Evolutionary conservation across 805 yeast species (phyloP), one percentile per base, ranked within the genome.

Genomic region (Lachancea dasiensis): DNA sequence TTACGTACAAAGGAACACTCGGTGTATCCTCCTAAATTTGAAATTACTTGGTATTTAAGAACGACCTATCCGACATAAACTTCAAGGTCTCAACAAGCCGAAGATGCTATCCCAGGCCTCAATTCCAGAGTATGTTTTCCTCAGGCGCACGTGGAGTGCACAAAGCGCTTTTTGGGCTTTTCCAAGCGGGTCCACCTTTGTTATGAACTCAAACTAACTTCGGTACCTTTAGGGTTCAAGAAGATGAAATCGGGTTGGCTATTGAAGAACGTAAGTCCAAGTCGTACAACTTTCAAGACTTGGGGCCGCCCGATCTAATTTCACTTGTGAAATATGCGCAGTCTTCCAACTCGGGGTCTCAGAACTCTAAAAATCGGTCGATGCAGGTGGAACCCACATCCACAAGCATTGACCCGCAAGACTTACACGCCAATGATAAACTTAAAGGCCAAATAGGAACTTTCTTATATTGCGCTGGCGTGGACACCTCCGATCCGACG

Each of bases 401-500:
- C 37, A 21, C 36, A 2, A 22, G 23, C 22, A 41, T 23, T n/a
- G 31, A 29, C 15, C 34, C 46, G 6, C 33, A 39, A 4, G 48
- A 39, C 27, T 36, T 56, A 41, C 61, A 50, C 52, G 54, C 52
- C 13, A 50, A 38, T 34, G 64, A 55, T 51, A 61, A 67, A 48
- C 65, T 68, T 64, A 67, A 65, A 43, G 65, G 69, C 27, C 76
- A 69, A 34, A 60, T 78, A n/a, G 84, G 86, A 7, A 81, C 92
- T 2, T 83, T 73, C 55, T 65, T 83, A 32, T 83, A 84, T 58
- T 78, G 75, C 48, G 73, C 85, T 0, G 95, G 95, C 5, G 70
- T 79, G 2, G 90, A 84, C 52, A 79, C 83, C 14, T 77, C 86
- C 17, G 80, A 77, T 50, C 74, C 86, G 11, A 84, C 92, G 1